These are phyloP conservation scores for Fusarium tuaranense DNA, from an alignment of 2,329 filamentous ascomycete genomes.

Conservation along the genomic window DNA sequence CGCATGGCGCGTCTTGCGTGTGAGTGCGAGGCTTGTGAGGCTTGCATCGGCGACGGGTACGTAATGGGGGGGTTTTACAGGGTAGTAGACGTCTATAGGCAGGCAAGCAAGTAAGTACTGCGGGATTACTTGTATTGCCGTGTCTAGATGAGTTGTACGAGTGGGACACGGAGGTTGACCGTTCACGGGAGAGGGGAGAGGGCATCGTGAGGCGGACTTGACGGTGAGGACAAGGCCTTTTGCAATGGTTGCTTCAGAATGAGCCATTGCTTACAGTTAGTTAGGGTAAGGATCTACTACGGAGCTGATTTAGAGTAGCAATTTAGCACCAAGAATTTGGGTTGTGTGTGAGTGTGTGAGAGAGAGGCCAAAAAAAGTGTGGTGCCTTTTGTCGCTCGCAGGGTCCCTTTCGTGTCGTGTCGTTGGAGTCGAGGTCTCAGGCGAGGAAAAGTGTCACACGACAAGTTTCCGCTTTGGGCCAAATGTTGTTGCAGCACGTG, in stretches of 20 bases:
- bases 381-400: neutral
- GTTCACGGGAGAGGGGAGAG: neutral
- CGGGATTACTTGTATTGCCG: neutral
- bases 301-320: neutral
- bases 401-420: neutral
- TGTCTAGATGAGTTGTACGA: slow-evolving; percentile 1
- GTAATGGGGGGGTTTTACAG: slow-evolving; percentile 12
- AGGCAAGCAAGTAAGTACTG: neutral
- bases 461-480: slow-evolving; percentile 37
- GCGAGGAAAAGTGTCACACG: slow-evolving; percentile 30
- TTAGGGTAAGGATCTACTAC: neutral
- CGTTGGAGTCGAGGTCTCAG: neutral
- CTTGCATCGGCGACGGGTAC: slow-evolving; percentile 12
- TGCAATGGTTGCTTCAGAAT: neutral
- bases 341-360: slow-evolving; percentile 4
- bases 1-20: slow-evolving; percentile 1
- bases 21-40: slow-evolving; percentile 14
- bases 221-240: neutral
- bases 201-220: neutral
- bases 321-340: slow-evolving; percentile 16
- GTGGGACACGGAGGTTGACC: neutral
- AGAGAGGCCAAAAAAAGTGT: neutral
- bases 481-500: slow-evolving; percentile 23
- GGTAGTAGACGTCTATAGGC: neutral
- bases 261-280: neutral